Evolutionary conservation across 768 basidiomycete genomes (phyloP), one percentile per base, ranked within the genome.

Genomic region (Boletus pseudo-olivaceus): DNA sequence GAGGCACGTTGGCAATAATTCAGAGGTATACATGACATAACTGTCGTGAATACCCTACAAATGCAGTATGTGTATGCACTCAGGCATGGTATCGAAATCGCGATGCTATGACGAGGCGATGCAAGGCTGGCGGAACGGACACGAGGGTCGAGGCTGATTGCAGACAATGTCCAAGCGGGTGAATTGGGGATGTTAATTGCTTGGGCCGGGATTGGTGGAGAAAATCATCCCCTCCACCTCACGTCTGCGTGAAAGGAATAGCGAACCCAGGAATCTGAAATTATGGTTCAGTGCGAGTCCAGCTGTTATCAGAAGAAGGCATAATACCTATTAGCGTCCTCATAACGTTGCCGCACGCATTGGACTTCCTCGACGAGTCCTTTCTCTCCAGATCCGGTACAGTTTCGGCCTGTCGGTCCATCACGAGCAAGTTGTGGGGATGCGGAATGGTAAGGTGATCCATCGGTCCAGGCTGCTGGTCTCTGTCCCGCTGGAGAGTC

Each of bases 271-370:
- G 10, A 83, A 63, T 65, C 89, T 90, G 59, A 38, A 35, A 47
- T 45, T 46, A 48, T 49, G 23, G 41, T 41, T 64, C 26, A 60
- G 54, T 30, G 44, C 23, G 34, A 27, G 14, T 20, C 14, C 51
- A 26, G 48, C 7, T 35, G 33, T 44, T 19, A 15, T 23, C 35
- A 56, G 33, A 47, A 40, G 20, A 38, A 32, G 35, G 47, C 23
- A n/a, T 54, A 61, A n/a, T 41, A 85, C 88, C 74, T 85, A 66
- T 90, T 90, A 0, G 75, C 74, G 49, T 78, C 77, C 64, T 84
- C 85, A 53, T 90, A 90, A 14, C 76, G 78, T 54, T 83, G 77
- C 42, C 75, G 75, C 15, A 87, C 84, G 14, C 68, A 70, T 33
- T 72, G 63, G 1, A 72, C 68, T 66, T 85, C 81, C 47, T 78